phyloP scores from a whole-genome alignment of 2,329 filamentous ascomycete genomes.

The Apiospora marii region DNA sequence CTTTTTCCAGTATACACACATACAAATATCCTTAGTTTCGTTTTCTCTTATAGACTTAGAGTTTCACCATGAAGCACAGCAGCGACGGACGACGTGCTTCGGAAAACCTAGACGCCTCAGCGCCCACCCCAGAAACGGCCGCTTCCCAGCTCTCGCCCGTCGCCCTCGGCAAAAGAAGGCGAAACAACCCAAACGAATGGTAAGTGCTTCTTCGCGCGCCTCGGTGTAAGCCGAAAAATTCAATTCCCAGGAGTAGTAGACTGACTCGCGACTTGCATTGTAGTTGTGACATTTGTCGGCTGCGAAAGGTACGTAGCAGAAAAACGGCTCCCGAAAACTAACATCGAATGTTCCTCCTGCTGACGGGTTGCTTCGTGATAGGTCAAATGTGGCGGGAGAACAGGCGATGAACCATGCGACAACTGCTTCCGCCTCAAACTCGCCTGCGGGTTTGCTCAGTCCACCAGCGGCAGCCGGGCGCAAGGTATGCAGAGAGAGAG shows the following conservation, averaged over 20 bases:
- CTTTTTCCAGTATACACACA: neutral
- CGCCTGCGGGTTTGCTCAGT: conserved; percentile 44
- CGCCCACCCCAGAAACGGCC: neutral
- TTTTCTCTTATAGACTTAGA: neutral
- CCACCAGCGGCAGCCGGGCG: conserved; percentile 24
- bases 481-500: conserved; percentile 22
- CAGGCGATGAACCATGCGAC: conserved; percentile 45
- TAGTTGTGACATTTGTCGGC: conserved; percentile 22
- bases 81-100: neutral
- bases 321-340: neutral
- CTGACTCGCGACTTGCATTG: neutral
- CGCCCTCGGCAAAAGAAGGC: conserved; percentile 21
- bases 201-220: neutral
- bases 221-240: neutral
- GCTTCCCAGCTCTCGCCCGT: conserved; percentile 7
- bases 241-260: neutral
- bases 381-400: conserved; percentile 53
- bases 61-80: conserved; percentile 3
- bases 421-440: conserved; percentile 49
- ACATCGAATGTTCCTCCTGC: neutral
- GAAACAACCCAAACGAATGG: conserved; percentile 24
- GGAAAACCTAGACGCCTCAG: conserved; percentile 9
- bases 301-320: conserved; percentile 17
- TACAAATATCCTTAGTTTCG: neutral
- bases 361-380: conserved; percentile 30